A percentile compares a stretch with the other conserved stretches of the same genome.
phyloP scores from a whole-genome alignment of 805 yeast genomes.

The Metahyphopichia silvanorum region DNA sequence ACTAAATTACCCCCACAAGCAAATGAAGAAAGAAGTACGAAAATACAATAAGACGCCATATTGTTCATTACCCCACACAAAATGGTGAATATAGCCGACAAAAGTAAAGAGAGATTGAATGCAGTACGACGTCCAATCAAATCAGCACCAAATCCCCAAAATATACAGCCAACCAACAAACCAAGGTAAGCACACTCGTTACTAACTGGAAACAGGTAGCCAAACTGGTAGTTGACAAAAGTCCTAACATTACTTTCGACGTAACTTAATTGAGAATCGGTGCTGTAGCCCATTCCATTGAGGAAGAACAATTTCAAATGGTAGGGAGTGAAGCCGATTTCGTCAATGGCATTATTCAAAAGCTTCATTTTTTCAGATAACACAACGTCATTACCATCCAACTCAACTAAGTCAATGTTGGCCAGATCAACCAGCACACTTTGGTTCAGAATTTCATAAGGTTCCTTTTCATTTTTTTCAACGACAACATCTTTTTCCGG shows the following conservation, averaged over 20 bases:
- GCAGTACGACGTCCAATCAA: slow-evolving; percentile 52
- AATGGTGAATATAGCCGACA: slow-evolving; percentile 50
- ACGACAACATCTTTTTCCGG: too few relatives aligned
- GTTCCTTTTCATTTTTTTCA: too few relatives aligned
- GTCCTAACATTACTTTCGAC: slow-evolving; percentile 21
- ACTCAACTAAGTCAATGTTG: slow-evolving; percentile 7
- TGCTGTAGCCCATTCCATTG: slow-evolving; percentile 37
- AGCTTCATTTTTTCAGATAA: slow-evolving; percentile 40
- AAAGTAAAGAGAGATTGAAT: slow-evolving; percentile 46
- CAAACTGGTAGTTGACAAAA: slow-evolving; percentile 25
- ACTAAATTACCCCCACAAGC: slow-evolving; percentile 59
- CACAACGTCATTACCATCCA: slow-evolving; percentile 24
- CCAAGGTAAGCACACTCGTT: slow-evolving; percentile 35
- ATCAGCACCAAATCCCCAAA: slow-evolving; percentile 58
- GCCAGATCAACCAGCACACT: too few relatives aligned
- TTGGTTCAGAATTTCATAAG: too few relatives aligned
- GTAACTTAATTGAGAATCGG: slow-evolving; percentile 26
- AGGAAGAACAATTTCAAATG: slow-evolving; percentile 31
- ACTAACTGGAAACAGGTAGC: slow-evolving; percentile 19
- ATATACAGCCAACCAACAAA: slow-evolving; percentile 48
- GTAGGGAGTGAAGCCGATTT: slow-evolving; percentile 45
- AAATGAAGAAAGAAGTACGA: slow-evolving; percentile 42
- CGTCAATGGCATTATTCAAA: slow-evolving; percentile 54
- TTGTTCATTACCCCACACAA: slow-evolving; percentile 51
- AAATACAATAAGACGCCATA: slow-evolving; percentile 48